Evolutionary conservation across 2,329 filamentous ascomycete species (phyloP), one percentile per base, ranked within the genome.

Genomic region (Alternaria consortialis): DNA sequence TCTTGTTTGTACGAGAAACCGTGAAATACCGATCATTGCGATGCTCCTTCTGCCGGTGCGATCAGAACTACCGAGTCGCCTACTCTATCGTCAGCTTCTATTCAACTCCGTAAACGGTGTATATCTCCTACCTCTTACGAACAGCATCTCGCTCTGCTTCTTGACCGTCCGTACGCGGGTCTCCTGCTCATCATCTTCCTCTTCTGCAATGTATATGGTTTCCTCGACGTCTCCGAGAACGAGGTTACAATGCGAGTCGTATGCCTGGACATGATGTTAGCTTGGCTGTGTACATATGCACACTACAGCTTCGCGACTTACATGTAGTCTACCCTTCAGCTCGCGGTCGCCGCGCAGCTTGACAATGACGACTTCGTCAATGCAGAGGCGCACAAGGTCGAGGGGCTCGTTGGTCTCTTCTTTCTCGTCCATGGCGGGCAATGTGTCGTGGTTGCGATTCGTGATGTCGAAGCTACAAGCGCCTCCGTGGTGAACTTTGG

Each of bases 121-220:
- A 5, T 13, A 8, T 25, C 29, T 25, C 65, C 65, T 82, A 94
- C 94, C 94, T 91, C 95, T 86, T 60, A 99, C 94, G 79, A 99
- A 99, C 20, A 99, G 83, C 95, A 99, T 99, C 79, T 98, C 95
- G 43, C 93, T 96, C 80, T 97, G 96, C 82, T 97, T 97, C 83
- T 94, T 97, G 65, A 95, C 88, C 13, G 94, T 97, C 91, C 72
- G 65, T 52, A 76, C 73, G 50, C 70, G 67, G 31, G 73, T 69
- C 64, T 86, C 90, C 59, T 91, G 89, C 23, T 93, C 91, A 53
- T 91, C 90, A 40, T 96, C 92, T 13, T 93, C 91, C 62, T 97
- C 94, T 61, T 97, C 94, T 5, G 97, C 90, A 34, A 94, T 85
- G 77, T 97, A 99, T 69, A 99, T 93, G 7, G 94, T 98, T 84